Evolutionary conservation across 2,329 filamentous ascomycete genomes (phyloP), one percentile per base, ranked within the genome.

Genomic region (Colletotrichum liaoningense): DNA sequence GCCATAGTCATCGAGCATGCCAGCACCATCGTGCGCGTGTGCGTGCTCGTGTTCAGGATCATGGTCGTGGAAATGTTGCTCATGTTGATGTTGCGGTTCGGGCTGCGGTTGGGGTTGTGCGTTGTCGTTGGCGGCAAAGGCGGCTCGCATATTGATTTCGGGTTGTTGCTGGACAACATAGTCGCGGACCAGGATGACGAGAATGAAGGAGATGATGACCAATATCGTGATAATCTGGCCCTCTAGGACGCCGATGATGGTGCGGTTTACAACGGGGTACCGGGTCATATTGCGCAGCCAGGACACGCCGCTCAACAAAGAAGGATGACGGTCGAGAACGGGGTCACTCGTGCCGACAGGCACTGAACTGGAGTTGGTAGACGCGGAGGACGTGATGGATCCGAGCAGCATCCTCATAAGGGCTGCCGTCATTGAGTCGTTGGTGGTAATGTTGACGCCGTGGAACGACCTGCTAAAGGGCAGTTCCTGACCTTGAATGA

Each of bases 91-190:
- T 16, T 74, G 59, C 5, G 35, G 55, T 24, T 73, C 56, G 6
- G 38, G 26, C 26, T 62, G 71, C 28, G 30, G 58, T 14, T 74
- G 73, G 1, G 49, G 4, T 33, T 69, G 73, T 8, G 38, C 35
- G 28, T 69, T 74, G 4, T 74, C 73, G 11, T 73, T 73, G 28
- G 64, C 69, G 16, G 72, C 72, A 79, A 92, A 89, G 4, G 89
- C 90, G 9, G 89, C 92, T 0, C 91, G 93, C 86, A 97, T 92
- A 78, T 97, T 97, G 77, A 97, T 93, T 76, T 95, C 93, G 5
- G 96, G 97, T 80, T 99, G 97, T 81, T 99, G 97, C 81, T 99
- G 97, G 11, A 99, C 95, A 63, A 99, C 97, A 89, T 98, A 99
- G 84, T 99, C 97, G 59, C 97, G 88, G 59, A 99, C 98, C 4